Evolutionary conservation across 2,329 filamentous ascomycete species (phyloP), one percentile per base, ranked within the genome.

Genomic region (Westerdykella aurantiaca): DNA sequence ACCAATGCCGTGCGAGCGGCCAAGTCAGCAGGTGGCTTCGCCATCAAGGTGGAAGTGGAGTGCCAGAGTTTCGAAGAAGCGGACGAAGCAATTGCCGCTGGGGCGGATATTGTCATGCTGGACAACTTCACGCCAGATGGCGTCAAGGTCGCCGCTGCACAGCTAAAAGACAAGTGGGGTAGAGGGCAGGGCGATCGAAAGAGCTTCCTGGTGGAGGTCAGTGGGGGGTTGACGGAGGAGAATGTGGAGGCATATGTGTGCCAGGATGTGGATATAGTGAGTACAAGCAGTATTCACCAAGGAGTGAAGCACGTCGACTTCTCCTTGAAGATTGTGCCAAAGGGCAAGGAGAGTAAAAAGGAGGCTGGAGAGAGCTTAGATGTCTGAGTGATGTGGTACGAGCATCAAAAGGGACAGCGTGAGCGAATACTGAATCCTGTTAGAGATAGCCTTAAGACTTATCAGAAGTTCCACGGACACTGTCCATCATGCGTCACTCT

Each of bases 271-370:
- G 93, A 98, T 69, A 90, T 98, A 54, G 83, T 97, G 56, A 96
- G 90, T 35, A 96, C 91, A 35, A 96, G 90, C 65, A 91, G 87
- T 41, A 96, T 98, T 61, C 93, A 98, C 62, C 93, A 98, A 72
- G 91, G 93, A 2, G 88, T 94, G 3, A 81, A 86, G 23, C 89
- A 96, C 64, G 82, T 98, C 37, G 93, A 98, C 68, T 97, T 96
- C 66, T 96, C 90, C 5, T 76, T 98, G 55, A 98, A 98, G 74
- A 90, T 98, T 42, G 67, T 76, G 33, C 72, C 72, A 0, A 74
- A 72, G 52, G 60, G 52, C 4, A 63, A 60, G 47, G 41, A 44
- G 11, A 38, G 21, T 22, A 38, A 45, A 33, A 47, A 52, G 39
- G 37, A 33, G 5, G 44, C 39, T 37, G 48, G 49, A 16, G 43